phyloP scores from a whole-genome alignment of 192 early-diverging fungal genomes.

The Phycomyces blakesleeanus region DNA sequence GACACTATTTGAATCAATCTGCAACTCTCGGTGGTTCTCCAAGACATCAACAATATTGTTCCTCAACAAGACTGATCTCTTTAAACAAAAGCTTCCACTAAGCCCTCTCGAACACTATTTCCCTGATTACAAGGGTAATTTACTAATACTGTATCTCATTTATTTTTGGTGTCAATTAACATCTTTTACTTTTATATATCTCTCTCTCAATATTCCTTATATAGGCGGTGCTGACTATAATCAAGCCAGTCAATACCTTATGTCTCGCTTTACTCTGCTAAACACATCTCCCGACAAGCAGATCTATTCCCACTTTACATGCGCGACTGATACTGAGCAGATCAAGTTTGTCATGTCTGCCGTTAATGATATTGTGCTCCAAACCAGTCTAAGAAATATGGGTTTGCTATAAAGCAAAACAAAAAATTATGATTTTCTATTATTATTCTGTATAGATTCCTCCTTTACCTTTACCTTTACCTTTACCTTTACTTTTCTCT shows the following conservation, averaged over 20 bases:
- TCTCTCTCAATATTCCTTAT: neutral
- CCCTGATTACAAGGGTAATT: slow-evolving; percentile 73
- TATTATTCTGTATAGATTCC: neutral
- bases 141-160: no score
- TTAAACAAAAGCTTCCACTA: slow-evolving; percentile 82
- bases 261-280: slow-evolving; percentile 71
- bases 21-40: slow-evolving; percentile 94
- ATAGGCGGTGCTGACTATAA: slow-evolving; percentile 65
- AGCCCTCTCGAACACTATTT: slow-evolving; percentile 89
- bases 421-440: neutral
- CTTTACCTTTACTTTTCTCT: neutral
- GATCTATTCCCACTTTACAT: slow-evolving; percentile 86
- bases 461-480: neutral
- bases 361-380: slow-evolving; percentile 88
- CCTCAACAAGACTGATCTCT: slow-evolving; percentile 97
- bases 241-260: slow-evolving; percentile 68
- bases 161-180: neutral
- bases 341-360: slow-evolving; percentile 88
- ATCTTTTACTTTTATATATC: neutral
- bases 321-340: slow-evolving; percentile 82
- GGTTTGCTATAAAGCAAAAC: neutral
- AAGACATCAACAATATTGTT: slow-evolving; percentile 96
- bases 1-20: slow-evolving; percentile 95
- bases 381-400: slow-evolving; percentile 20
- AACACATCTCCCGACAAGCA: slow-evolving; percentile 77